phyloP scores from a whole-genome alignment of 2,329 filamentous ascomycete species.

The Drechslerella coelobrocha region DNA sequence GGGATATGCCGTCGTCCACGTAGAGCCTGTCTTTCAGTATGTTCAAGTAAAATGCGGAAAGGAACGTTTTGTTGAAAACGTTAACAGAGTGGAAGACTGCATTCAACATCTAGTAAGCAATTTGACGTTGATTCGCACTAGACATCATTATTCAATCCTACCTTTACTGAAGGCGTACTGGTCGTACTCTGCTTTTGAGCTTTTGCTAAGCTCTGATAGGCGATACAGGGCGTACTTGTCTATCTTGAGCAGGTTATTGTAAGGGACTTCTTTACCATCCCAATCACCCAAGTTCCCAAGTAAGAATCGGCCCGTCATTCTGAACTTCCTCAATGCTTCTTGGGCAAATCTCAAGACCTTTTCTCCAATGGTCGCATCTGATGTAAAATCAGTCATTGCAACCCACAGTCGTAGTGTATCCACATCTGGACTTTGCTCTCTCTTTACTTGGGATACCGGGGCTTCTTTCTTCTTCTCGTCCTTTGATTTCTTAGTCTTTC shows the following conservation, averaged over 20 bases:
- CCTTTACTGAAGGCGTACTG: slow-evolving; percentile 40
- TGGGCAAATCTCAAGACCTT: slow-evolving; percentile 79
- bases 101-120: slow-evolving; percentile 57
- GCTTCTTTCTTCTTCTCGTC: slow-evolving; percentile 57
- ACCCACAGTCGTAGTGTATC: slow-evolving; percentile 91
- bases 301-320: slow-evolving; percentile 88
- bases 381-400: slow-evolving; percentile 88
- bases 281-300: slow-evolving; percentile 67
- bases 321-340: slow-evolving; percentile 79
- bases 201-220: slow-evolving; percentile 28
- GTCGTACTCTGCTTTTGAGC: slow-evolving; percentile 37
- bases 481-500: slow-evolving; percentile 61
- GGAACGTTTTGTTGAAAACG: slow-evolving; percentile 73
- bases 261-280: slow-evolving; percentile 56
- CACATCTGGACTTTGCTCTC: slow-evolving; percentile 75
- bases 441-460: slow-evolving; percentile 59
- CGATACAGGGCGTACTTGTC: slow-evolving; percentile 61
- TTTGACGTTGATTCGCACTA: background rate
- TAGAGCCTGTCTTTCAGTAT: slow-evolving; percentile 90
- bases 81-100: slow-evolving; percentile 48
- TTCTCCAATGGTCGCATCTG: slow-evolving; percentile 81
- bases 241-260: slow-evolving; percentile 53
- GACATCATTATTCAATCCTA: slow-evolving; percentile 6
- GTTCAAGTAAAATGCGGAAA: slow-evolving; percentile 95
- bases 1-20: slow-evolving; percentile 73